Base-by-base conservation (phyloP, 1,284 basidiomycete species). In the Phenoliferia sp. region DNA sequence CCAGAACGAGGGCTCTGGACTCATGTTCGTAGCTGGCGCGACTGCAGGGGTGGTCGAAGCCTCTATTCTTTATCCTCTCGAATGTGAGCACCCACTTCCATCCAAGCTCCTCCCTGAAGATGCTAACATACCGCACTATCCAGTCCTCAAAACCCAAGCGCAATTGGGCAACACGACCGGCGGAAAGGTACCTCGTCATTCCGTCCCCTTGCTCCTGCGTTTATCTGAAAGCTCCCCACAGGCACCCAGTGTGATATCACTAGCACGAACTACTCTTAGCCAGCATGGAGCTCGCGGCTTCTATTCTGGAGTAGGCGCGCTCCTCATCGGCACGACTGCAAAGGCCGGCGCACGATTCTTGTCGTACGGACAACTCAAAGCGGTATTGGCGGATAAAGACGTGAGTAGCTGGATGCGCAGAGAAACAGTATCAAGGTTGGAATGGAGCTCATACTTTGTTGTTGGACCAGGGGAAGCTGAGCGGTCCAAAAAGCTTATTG, bases 301-400 rank as follows among this genome's bases (percentile, higher is more conserved):
- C 68, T 80, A 80, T 70, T 69, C 71, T 7, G 74, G 75, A 33
- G 68, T 73, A 28, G 69, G 70, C n/a, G 94, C 94, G 0, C 83
- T 96, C 26, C 85, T 95, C 4, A 83, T 92, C n/a, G 94, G 94
- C 5, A 96, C 96, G 78, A 85, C 92, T 0, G 78, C 86, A 73
- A 96, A 97, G 81, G 94, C 94, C 2, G 94, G 92, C 9, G 94
- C 99, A 55, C 85, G 95, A 33, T 99, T 99, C 79, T 85, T 96
- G 61, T 90, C 88, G 72, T 99, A 98, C 80, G 94, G 98, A 78
- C 85, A 90, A 78, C 95, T 95, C 82, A 98, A 99, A 81, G 82
- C 83, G 54, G 80, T 88, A 75, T 80, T 99, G 63, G 90, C 89
- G 59, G 92, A 98, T 79, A 77, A 86, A 15, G 83, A 95, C 82